Evolutionary conservation across 192 early-diverging fungal species (phyloP).

Genomic region (Coemansia sp.): DNA sequence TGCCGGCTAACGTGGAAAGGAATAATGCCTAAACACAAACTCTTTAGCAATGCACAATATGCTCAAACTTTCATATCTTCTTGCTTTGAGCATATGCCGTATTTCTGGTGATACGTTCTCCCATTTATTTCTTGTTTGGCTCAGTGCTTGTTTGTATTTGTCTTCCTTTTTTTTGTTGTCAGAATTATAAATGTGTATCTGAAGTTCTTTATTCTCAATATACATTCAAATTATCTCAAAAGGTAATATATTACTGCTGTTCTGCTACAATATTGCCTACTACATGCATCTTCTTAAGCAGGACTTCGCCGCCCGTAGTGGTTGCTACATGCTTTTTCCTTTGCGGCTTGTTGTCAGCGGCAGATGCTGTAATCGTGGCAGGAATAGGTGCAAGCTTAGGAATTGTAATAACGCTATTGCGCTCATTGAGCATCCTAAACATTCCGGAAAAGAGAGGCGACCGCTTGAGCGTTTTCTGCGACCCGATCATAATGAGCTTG

Average conservation of each 20-base stretch:
- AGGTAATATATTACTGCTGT: constrained; percentile 4
- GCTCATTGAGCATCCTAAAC: constrained; percentile 34
- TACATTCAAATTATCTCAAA: not conserved
- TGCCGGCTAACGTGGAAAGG: no score
- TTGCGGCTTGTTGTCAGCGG: not conserved
- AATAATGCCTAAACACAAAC: no score
- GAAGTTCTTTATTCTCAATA: constrained; percentile 4
- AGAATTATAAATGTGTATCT: no score
- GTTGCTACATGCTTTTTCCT: not conserved
- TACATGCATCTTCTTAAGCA: constrained; percentile 29
- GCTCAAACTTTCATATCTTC: not conserved
- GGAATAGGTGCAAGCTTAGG: constrained; percentile 24
- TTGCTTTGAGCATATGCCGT: not conserved
- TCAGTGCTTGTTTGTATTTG: constrained; percentile 16
- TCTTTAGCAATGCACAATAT: no score
- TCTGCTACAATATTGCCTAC: constrained; percentile 37
- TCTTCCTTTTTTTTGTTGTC: constrained; percentile 1
- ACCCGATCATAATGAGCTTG: constrained; percentile 91
- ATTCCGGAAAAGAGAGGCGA: constrained; percentile 61
- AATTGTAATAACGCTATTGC: constrained; percentile 22
- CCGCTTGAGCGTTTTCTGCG: constrained; percentile 64
- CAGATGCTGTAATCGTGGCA: not conserved
- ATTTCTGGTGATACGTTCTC: not conserved
- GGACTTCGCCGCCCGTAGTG: constrained; percentile 12
- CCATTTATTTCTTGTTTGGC: not conserved